Evolutionary conservation across 805 yeast species (phyloP).

Genomic region (Metschnikowia matae): DNA sequence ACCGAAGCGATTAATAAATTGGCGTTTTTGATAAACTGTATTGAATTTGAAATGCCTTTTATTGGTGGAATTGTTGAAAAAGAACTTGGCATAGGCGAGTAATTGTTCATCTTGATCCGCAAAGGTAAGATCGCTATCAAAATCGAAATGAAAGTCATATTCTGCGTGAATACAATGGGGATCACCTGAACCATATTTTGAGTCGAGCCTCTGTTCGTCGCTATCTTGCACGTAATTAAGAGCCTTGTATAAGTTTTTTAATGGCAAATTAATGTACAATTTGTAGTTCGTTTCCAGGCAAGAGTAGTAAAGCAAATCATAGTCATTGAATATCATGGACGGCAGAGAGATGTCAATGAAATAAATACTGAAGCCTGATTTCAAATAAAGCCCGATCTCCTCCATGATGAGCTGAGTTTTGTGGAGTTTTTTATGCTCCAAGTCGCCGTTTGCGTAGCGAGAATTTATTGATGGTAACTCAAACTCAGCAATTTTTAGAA

Average conservation of each 20-base stretch:
- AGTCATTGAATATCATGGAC: slow-evolving; percentile 38
- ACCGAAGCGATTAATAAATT: slow-evolving; percentile 40
- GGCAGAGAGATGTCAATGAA: slow-evolving; percentile 44
- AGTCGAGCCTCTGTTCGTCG: slow-evolving; percentile 15
- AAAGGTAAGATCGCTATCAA: slow-evolving; percentile 3
- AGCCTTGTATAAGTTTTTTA: slow-evolving; percentile 46
- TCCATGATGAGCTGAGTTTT: slow-evolving; percentile 47
- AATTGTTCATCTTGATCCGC: slow-evolving; percentile 16
- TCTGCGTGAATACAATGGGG: slow-evolving; percentile 9
- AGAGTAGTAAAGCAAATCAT: slow-evolving; percentile 39
- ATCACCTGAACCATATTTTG: slow-evolving; percentile 19
- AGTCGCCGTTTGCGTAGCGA: background rate
- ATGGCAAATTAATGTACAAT: slow-evolving; percentile 41
- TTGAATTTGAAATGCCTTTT: slow-evolving; percentile 36
- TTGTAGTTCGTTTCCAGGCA: slow-evolving; percentile 39
- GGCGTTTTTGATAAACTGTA: slow-evolving; percentile 39
- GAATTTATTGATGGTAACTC: slow-evolving; percentile 21
- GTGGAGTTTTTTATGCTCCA: slow-evolving; percentile 22
- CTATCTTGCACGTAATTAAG: slow-evolving; percentile 36
- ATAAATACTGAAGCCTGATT: slow-evolving; percentile 46
- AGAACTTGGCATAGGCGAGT: slow-evolving; percentile 32
- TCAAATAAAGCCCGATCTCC: slow-evolving; percentile 52
- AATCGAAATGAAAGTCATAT: slow-evolving; percentile 20
- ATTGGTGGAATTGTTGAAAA: slow-evolving; percentile 28
- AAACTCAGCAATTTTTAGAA: slow-evolving; percentile 51